Conservation (phyloP, 305 asterid genomes). For the Fraxinus xanthoxyloides region DNA sequence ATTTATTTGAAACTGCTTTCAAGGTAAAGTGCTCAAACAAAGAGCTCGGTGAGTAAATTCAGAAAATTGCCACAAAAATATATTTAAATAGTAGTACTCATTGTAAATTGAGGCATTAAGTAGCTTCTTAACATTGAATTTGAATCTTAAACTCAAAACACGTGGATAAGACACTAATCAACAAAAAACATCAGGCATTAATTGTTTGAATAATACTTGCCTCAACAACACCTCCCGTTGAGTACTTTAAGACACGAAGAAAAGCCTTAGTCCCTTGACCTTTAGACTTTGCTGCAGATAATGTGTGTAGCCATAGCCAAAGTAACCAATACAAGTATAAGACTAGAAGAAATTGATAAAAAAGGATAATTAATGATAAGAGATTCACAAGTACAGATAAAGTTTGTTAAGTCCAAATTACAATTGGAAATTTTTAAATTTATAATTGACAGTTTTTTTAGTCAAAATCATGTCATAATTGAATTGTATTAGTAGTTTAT, state of each 20-base stretch:
- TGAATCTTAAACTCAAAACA: background rate
- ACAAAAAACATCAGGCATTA: background rate
- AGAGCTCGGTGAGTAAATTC: background rate
- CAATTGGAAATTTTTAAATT: background rate
- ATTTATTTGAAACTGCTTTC: conserved; percentile 8
- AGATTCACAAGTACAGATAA: background rate
- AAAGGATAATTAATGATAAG: background rate
- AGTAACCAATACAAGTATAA: conserved; percentile 12
- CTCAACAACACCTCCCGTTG: conserved; percentile 92
- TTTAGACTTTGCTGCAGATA: conserved; percentile 69
- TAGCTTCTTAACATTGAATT: conserved; percentile 4
- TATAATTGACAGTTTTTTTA: too few relatives aligned
- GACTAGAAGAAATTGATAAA: background rate
- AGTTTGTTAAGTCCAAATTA: background rate
- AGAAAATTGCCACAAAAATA: background rate
- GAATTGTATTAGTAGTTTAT: background rate
- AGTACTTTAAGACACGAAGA: conserved; percentile 85
- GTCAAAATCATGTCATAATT: background rate
- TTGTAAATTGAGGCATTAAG: conserved; percentile 2
- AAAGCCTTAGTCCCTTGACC: conserved; percentile 65
- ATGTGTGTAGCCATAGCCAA: conserved; percentile 17
- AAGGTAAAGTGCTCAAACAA: conserved; percentile 10
- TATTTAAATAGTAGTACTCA: background rate
- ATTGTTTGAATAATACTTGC: conserved; percentile 31
- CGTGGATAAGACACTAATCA: background rate